phyloP scores from a whole-genome alignment of 768 basidiomycete genomes.

The Coprinellus micaceus region DNA sequence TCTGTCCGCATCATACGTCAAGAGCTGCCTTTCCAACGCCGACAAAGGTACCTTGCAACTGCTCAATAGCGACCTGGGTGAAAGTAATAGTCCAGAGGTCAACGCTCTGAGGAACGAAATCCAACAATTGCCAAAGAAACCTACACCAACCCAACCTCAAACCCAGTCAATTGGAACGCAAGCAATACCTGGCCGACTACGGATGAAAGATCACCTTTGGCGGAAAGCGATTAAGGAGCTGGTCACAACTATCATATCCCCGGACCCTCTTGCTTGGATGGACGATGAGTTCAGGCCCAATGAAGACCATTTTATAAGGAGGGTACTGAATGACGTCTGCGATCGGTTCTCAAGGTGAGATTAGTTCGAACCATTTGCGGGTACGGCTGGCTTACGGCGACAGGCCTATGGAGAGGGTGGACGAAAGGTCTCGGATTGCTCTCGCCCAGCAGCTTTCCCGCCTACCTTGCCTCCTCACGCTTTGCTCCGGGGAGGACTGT shows the following conservation, averaged over 20 bases:
- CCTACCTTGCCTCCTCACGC: constrained; percentile 36
- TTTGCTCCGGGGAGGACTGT: constrained; percentile 31
- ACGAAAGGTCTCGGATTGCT: constrained; percentile 27
- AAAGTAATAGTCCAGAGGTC: background rate
- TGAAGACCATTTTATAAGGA: constrained; percentile 38
- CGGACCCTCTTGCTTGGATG: constrained; percentile 52
- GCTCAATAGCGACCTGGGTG: background rate
- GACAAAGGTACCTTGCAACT: background rate
- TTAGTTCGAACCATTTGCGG: constrained; percentile 13
- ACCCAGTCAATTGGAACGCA: no score
- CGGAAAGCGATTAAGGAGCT: constrained; percentile 28
- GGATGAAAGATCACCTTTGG: constrained; percentile 26
- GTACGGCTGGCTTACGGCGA: background rate
- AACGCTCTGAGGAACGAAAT: background rate
- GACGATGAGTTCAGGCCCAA: constrained; percentile 45
- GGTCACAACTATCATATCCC: constrained; percentile 38
- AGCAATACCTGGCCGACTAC: constrained; percentile 5
- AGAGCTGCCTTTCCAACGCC: background rate
- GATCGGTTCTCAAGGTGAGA: constrained; percentile 39
- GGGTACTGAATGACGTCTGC: constrained; percentile 45
- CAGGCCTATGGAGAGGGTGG: constrained; percentile 37
- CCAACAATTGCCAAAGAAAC: background rate
- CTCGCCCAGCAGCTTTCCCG: constrained; percentile 30
- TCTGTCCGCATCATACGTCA: background rate
- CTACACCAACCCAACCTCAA: constrained; percentile 1